Percentiles rank a stretch among this genome's conserved stretches.
Evolutionary conservation across 2,329 filamentous ascomycete genomes (phyloP).

Genomic region (Phyllosticta paracitricarpa): DNA sequence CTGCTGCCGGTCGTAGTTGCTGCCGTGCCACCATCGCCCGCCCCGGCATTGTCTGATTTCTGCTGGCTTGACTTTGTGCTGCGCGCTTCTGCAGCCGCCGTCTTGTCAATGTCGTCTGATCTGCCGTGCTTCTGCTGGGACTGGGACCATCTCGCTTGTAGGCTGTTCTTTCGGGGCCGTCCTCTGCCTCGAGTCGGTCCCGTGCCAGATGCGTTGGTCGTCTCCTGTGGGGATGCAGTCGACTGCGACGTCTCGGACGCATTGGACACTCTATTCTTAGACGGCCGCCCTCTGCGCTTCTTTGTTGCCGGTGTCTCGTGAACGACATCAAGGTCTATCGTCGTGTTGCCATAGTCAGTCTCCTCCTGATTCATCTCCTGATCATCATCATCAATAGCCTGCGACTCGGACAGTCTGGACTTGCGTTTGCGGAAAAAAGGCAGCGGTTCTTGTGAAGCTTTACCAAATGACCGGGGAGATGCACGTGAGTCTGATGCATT

Average conservation of each 20-base stretch:
- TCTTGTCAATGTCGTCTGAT: background rate
- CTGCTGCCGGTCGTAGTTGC: background rate
- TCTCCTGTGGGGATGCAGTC: background rate
- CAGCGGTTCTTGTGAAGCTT: background rate
- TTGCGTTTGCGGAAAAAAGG: background rate
- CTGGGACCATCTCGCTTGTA: background rate
- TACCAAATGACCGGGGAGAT: background rate
- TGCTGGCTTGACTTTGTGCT: background rate
- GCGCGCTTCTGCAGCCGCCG: background rate
- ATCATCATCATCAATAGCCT: background rate
- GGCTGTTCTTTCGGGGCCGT: background rate
- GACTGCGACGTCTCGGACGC: conserved; percentile 17
- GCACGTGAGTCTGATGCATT: background rate
- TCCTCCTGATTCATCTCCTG: background rate
- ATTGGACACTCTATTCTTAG: conserved; percentile 12
- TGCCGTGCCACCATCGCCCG: conserved; percentile 3
- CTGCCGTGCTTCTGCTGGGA: background rate
- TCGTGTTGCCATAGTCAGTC: background rate
- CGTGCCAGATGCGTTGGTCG: background rate
- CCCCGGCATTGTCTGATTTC: conserved; percentile 1
- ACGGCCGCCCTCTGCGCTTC: background rate
- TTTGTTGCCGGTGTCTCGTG: conserved; percentile 4
- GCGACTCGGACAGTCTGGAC: conserved; percentile 2
- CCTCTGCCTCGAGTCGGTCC: background rate
- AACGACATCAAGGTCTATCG: background rate